phyloP scores from a whole-genome alignment of 441 rosid species.

The Pelargonium hybrid region DNA sequence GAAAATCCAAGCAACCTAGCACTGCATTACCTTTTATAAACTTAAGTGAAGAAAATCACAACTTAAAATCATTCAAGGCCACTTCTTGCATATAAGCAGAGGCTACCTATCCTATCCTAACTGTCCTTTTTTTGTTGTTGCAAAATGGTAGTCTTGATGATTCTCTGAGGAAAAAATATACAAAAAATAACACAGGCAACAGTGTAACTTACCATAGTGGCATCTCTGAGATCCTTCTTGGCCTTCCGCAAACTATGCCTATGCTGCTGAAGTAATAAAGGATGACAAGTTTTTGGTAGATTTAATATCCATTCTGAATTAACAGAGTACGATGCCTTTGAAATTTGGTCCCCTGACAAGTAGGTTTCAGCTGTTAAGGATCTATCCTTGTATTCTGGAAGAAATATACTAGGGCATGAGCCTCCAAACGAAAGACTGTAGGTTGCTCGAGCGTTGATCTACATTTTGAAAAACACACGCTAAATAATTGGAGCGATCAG shows the following conservation, averaged over 20 bases:
- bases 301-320: constrained; percentile 56
- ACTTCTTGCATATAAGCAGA: constrained; percentile 5
- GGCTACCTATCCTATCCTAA: not conserved
- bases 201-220: constrained; percentile 41
- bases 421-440: constrained; percentile 73
- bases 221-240: constrained; percentile 36
- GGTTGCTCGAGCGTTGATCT: constrained; percentile 87
- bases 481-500: constrained; percentile 5
- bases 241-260: constrained; percentile 46
- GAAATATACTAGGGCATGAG: constrained; percentile 53
- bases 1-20: constrained; percentile 12
- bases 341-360: constrained; percentile 23
- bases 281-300: constrained; percentile 80
- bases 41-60: not conserved
- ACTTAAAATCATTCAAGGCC: constrained; percentile 5
- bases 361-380: constrained; percentile 26
- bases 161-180: not conserved
- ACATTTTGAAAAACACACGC: constrained; percentile 20
- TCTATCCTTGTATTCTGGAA: constrained; percentile 33
- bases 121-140: not conserved
- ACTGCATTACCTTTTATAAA: not conserved
- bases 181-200: not conserved
- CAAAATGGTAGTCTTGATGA: not conserved
- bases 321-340: constrained; percentile 22
- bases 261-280: constrained; percentile 75